phyloP scores from a whole-genome alignment of 495 filamentous ascomycete species.

The Evansstolkia leycettana region DNA sequence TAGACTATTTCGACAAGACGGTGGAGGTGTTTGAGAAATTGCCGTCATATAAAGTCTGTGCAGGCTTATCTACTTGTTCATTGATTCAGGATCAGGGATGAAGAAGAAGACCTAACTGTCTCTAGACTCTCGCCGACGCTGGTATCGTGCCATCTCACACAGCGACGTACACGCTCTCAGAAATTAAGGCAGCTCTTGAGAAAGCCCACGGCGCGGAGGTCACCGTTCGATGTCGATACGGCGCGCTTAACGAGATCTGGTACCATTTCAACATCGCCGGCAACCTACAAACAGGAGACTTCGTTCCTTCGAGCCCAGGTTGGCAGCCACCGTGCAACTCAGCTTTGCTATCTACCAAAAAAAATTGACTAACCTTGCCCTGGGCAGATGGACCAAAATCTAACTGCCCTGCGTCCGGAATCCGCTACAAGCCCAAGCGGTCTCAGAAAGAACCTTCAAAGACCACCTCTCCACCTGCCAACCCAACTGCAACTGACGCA shows the following conservation, averaged over 20 bases:
- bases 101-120: constrained; percentile 1
- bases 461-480: constrained; percentile 17
- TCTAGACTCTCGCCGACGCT: constrained; percentile 29
- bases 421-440: constrained; percentile 57
- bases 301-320: constrained; percentile 53
- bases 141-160: constrained; percentile 36
- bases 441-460: constrained; percentile 23
- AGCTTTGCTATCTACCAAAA: not conserved
- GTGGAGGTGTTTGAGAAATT: constrained; percentile 35
- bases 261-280: constrained; percentile 76
- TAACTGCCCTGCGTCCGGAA: constrained; percentile 46
- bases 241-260: constrained; percentile 65
- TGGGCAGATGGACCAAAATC: constrained; percentile 44
- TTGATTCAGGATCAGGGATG: too few species aligned
- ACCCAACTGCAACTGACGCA: constrained; percentile 28
- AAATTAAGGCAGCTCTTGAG: constrained; percentile 54
- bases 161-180: constrained; percentile 43
- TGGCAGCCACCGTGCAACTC: constrained; percentile 3
- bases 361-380: not conserved
- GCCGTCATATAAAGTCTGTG: constrained; percentile 31
- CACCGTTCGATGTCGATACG: constrained; percentile 51
- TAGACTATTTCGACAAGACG: constrained; percentile 48
- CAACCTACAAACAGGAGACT: constrained; percentile 60
- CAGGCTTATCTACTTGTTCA: too few species aligned
- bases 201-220: constrained; percentile 52